Evolutionary conservation across 257 asterid genomes (phyloP), one percentile per base, ranked within the genome.

Genomic region (Lavandula angustifolia): DNA sequence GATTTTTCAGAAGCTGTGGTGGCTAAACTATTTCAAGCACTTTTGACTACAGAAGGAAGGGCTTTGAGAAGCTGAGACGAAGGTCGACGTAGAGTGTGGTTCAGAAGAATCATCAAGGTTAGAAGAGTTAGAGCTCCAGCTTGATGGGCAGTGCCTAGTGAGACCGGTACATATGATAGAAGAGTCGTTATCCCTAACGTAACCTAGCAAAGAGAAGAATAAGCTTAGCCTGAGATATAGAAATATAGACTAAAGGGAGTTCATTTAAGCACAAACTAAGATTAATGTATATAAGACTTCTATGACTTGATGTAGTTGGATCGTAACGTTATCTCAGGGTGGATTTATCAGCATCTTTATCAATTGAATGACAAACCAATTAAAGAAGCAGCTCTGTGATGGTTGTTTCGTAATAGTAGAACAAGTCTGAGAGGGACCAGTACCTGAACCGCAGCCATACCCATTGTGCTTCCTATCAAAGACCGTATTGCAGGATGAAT

Each of bases 111-210:
- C 96, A 84, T 77, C 9, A 90, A 74, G 43, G 85, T 83, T 46
- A 90, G 49, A 56, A 94, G 99, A 13, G 94, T 94, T 62, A 90
- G 79, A n/a, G 96, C 97, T 66, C 99, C 99, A 2, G 96, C 99
- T 60, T 94, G 97, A 74, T 94, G 97, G 74, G 96, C 96, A 18
- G 87, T 42, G 70, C 96, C 97, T 13, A 92, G 75, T 12, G 96
- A 87, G 34, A 85, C 95, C 1, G 99, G 99, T 8, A 89, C 97
- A 14, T 89, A 87, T 0, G 90, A 70, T 14, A 92, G 81, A 35
- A 92, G 92, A 48, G 95, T 85, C 5, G 95, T 70, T 77, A 92
- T 80, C 34, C 97, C 97, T 82, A 89, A 63, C 5, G 90, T 84
- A 5, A 89, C 96, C 97, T 89, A 73, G 43, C 6, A 10, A 17